Evolutionary conservation across 495 filamentous ascomycete genomes (phyloP).

Genomic region (Hypoxylon cercidicola): DNA sequence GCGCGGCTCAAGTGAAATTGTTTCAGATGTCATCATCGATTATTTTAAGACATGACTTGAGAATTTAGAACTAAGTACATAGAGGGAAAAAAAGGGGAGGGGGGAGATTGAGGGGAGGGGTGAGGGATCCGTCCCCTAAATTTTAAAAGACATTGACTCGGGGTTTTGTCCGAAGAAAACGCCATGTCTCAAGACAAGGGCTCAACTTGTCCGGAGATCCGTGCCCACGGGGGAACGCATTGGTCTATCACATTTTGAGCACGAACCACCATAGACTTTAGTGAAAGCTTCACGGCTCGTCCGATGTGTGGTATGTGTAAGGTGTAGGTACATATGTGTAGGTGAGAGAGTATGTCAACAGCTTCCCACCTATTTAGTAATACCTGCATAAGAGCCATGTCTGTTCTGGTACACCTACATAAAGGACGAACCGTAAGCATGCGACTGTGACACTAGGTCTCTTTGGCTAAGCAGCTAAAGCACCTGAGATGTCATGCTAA

Average conservation of each 20-base stretch:
- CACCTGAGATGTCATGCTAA: constrained; percentile 35
- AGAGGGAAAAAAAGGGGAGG: constrained; percentile 3
- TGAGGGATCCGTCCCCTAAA: constrained; percentile 5
- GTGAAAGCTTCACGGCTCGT: constrained; percentile 19
- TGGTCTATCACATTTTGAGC: constrained; percentile 14
- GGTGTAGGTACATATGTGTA: too few relatives aligned
- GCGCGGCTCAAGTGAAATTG: constrained; percentile 44
- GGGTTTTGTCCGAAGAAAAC: constrained; percentile 38
- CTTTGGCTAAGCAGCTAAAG: constrained; percentile 19
- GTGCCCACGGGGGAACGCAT: constrained; percentile 29
- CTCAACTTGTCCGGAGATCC: constrained; percentile 36
- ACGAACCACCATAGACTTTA: not conserved
- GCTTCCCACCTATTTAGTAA: not conserved
- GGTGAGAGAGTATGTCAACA: constrained; percentile 15
- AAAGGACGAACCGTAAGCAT: constrained; percentile 16
- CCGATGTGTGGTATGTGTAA: constrained; percentile 15
- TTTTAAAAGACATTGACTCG: constrained; percentile 32
- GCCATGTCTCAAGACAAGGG: constrained; percentile 36
- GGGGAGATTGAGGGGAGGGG: too few relatives aligned
- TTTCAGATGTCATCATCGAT: constrained; percentile 41
- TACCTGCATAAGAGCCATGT: constrained; percentile 1
- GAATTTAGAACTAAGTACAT: constrained; percentile 12
- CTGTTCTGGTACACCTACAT: constrained; percentile 9
- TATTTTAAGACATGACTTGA: constrained; percentile 27
- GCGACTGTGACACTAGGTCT: constrained; percentile 13